Evolutionary conservation across 2,329 filamentous ascomycete species (phyloP).

Genomic region (Sarocladium kiliense): DNA sequence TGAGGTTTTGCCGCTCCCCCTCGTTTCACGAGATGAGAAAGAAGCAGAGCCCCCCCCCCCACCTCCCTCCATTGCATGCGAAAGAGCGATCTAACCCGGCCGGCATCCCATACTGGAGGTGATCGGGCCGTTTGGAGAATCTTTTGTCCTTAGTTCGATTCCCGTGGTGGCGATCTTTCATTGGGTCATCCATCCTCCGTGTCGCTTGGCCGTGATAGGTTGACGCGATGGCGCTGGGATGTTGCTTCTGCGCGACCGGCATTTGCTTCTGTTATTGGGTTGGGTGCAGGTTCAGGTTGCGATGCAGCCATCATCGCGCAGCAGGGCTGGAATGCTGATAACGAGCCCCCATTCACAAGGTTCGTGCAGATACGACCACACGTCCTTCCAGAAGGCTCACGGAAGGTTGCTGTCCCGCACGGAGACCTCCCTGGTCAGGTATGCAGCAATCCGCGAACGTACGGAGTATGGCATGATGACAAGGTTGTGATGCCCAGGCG

Average conservation of each 20-base stretch:
- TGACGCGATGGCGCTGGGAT: neutral
- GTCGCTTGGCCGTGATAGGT: neutral
- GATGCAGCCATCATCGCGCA: neutral
- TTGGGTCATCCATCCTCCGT: neutral
- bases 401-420: neutral
- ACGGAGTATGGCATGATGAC: neutral
- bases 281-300: neutral
- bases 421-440: no score
- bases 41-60: neutral
- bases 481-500: neutral
- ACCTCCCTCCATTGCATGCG: neutral
- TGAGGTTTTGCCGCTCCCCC: no score
- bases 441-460: no score
- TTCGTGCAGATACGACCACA: neutral
- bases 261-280: neutral
- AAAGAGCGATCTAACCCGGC: neutral
- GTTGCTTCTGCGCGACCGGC: neutral
- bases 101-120: neutral
- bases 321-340: neutral
- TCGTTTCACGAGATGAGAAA: no score
- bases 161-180: neutral
- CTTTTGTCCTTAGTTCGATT: neutral
- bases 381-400: neutral
- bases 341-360: neutral
- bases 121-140: slow-evolving; percentile 1